Evolutionary conservation across 139 green algal genomes (phyloP), one percentile per base, ranked within the genome.

Genomic region (Zygnema circumcarinatum): DNA sequence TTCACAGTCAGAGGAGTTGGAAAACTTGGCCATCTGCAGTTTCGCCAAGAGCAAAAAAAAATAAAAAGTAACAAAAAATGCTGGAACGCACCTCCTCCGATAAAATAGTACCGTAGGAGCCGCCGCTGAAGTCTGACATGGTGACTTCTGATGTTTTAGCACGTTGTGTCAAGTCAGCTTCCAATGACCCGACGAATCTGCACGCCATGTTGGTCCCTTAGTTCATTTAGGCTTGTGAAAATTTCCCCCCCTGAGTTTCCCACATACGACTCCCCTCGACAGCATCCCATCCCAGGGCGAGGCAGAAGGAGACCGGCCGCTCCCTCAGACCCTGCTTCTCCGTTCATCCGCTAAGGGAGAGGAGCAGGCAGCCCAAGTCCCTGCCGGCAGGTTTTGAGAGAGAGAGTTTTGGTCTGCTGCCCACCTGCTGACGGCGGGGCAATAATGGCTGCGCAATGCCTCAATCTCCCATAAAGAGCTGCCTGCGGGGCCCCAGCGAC

Each of bases 381-480:
- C n/a, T 21, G 68, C n/a, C 20, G 42, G 0, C 31, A 21, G 32
- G 79, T 39, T 86, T n/a, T n/a, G n/a, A n/a, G 42, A 11, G 1
- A 21, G 81, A 76, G n/a, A 88, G 22, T 52, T 25, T 79, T 35
- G 56, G n/a, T n/a, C n/a, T n/a, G n/a, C n/a, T n/a, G n/a, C n/a
- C n/a, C n/a, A n/a, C n/a, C n/a, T n/a, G 0, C 69, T 32, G 80
- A 98, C 96, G 88, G 96, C 90, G 1, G 95, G 95, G 82, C 92
- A 95, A 89, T 95, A 95, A 89, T 99, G 96, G 52, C 88, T 83
- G n/a, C 90, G 80, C 16, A 98, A 89, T 0, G 92, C 92, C 38
- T 94, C 92, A 25, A 98, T 42, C 93, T 99, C 97, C 97, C 97
- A 99, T 88, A 99, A 90, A 11, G 92, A 96, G 90, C 95, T 98